Evolutionary conservation across 768 basidiomycete genomes (phyloP), one percentile per base, ranked within the genome.

Genomic region (Rhizopogon salebrosus): DNA sequence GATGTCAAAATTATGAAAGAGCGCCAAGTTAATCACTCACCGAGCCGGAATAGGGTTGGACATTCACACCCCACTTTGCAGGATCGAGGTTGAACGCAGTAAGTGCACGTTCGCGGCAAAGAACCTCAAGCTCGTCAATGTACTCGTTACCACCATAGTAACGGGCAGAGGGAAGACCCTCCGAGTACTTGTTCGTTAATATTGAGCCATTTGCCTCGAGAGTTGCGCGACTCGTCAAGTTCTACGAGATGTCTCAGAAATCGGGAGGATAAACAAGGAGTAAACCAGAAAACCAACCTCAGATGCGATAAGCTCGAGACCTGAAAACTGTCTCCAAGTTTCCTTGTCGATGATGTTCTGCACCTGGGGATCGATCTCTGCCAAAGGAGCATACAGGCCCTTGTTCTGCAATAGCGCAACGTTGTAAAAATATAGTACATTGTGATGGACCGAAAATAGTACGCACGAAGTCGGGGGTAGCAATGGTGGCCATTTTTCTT

Each of bases 161-260:
- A 54, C 95, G 87, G 41, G 94, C 95, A 51, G 83, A 84, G n/a
- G 97, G 97, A 43, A 98, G 91, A 78, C 97, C 97, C 74, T 98
- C 97, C 20, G 97, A 98, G 79, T 97, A 97, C 75, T 98, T 98
- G 84, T 97, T 97, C 68, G 95, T 98, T 67, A 98, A 72, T 69
- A 99, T 95, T 51, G 95, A 98, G 46, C 97, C 97, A 73, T 98
- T 98, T 58, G 95, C 95, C 73, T 98, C 91, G 88, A 98, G 95
- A 49, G 91, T 86, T 23, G 95, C 93, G 63, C 84, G 80, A 62
- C 92, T 93, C 54, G 97, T 98, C 80, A 99, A 75, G 77, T 98
- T 98, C 95, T 95, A 57, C 27, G 26, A 10, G 10, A 38, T 20
- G 49, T 59, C 27, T 45, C 24, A 49, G 31, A 56, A 23, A 54